These are phyloP conservation scores for Casuarina cunninghamiana DNA, from an alignment of 306 rosid species.

Conservation along the genomic window DNA sequence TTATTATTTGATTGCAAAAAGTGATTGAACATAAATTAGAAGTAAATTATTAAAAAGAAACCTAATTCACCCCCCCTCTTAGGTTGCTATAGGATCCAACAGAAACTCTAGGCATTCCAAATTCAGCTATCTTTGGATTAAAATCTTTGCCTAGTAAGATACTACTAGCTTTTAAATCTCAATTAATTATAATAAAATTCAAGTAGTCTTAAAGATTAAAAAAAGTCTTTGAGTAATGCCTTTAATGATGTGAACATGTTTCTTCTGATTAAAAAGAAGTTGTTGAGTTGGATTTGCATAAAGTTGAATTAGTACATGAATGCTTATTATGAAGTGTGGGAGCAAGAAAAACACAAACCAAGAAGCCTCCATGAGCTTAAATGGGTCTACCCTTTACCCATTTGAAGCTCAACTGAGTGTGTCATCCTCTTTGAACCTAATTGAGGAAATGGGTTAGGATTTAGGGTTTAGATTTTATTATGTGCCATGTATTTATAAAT, in stretches of 20 bases:
- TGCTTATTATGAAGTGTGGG: not conserved
- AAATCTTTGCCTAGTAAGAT: conserved; percentile 28
- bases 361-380: not conserved
- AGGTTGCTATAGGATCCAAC: too few relatives aligned
- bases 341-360: not conserved
- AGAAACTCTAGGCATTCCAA: conserved; percentile 41
- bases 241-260: conserved; percentile 32
- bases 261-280: conserved; percentile 27
- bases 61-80: too few relatives aligned
- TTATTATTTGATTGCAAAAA: too few relatives aligned
- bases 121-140: conserved; percentile 43
- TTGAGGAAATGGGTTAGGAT: too few relatives aligned
- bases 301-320: not conserved
- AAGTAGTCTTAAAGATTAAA: conserved; percentile 40
- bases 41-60: too few relatives aligned
- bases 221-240: conserved; percentile 42
- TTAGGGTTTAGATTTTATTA: too few relatives aligned
- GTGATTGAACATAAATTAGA: too few relatives aligned
- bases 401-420: not conserved
- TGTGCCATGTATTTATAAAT: not conserved
- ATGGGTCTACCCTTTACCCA: too few relatives aligned
- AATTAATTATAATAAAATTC: conserved; percentile 29
- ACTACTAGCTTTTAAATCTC: conserved; percentile 41
- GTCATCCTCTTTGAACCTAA: not conserved
- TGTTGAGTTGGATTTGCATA: conserved; percentile 18